These are phyloP conservation scores for Colletotrichum tamarilloi DNA, from an alignment of 2,329 filamentous ascomycete species.

Conservation along the genomic window DNA sequence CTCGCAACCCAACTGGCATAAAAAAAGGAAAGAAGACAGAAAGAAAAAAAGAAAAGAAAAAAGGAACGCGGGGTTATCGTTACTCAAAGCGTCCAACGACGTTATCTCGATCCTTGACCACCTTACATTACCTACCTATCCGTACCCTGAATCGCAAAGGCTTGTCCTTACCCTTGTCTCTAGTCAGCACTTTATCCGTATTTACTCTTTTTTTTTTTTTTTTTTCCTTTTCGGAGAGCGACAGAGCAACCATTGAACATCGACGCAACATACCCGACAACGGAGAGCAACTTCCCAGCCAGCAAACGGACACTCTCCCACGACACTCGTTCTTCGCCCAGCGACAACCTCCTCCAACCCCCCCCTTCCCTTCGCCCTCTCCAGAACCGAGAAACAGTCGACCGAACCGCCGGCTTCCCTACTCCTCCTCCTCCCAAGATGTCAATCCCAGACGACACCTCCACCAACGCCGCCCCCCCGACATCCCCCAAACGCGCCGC, in stretches of 20 bases:
- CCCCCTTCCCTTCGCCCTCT: too few relatives aligned
- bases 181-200: neutral
- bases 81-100: neutral
- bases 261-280: neutral
- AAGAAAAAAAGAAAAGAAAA: neutral
- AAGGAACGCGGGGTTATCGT: neutral
- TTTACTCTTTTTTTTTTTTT: neutral
- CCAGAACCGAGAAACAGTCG: neutral
- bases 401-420: neutral
- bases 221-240: too few relatives aligned
- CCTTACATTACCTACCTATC: too few relatives aligned
- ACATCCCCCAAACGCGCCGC: constrained; percentile 24
- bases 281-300: too few relatives aligned
- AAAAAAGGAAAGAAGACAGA: neutral
- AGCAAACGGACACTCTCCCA: too few relatives aligned
- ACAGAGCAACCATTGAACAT: neutral
- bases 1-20: neutral
- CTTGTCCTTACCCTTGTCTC: neutral
- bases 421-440: neutral
- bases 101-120: neutral
- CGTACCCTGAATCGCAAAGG: too few relatives aligned
- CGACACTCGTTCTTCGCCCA: too few relatives aligned
- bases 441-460: neutral
- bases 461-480: neutral
- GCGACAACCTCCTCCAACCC: neutral